phyloP scores from a whole-genome alignment of 495 filamentous ascomycete genomes.

The Hypoxylon subgilvum region DNA sequence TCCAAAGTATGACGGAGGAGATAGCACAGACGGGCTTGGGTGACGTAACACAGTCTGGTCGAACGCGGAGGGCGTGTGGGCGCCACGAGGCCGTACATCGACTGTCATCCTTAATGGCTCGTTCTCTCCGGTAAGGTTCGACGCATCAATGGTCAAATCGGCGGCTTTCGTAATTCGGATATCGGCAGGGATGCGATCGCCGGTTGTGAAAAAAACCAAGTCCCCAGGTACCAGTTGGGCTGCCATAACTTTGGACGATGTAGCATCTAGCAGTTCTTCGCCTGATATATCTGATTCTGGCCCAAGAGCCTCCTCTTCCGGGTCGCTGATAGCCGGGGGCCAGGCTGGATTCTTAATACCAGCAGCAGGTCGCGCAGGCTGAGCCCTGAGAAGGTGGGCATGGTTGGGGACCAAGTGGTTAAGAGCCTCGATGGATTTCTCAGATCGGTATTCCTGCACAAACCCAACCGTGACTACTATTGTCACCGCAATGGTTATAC shows the following conservation, averaged over 20 bases:
- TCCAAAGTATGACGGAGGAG: slow-evolving; percentile 27
- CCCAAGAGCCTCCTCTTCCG: slow-evolving; percentile 37
- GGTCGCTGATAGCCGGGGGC: slow-evolving; percentile 50
- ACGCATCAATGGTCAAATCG: slow-evolving; percentile 92
- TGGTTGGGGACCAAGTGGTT: slow-evolving; percentile 92
- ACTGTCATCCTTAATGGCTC: slow-evolving; percentile 82
- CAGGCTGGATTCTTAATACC: slow-evolving; percentile 47
- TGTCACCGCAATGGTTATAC: slow-evolving; percentile 91
- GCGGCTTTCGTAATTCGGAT: slow-evolving; percentile 89
- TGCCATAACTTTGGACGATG: slow-evolving; percentile 82
- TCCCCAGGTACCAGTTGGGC: slow-evolving; percentile 89
- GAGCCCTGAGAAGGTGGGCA: slow-evolving; percentile 83
- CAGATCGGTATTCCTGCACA: slow-evolving; percentile 95
- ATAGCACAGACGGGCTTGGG: slow-evolving; percentile 47
- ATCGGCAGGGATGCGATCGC: slow-evolving; percentile 95
- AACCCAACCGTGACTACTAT: slow-evolving; percentile 98
- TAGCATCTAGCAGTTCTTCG: slow-evolving; percentile 67
- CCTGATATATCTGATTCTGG: slow-evolving; percentile 46
- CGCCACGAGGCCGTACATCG: slow-evolving; percentile 69
- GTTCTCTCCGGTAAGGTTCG: slow-evolving; percentile 96
- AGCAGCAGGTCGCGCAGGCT: slow-evolving; percentile 37
- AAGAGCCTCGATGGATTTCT: slow-evolving; percentile 95
- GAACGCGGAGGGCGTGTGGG: slow-evolving; percentile 26
- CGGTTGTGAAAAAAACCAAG: slow-evolving; percentile 88
- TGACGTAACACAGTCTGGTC: slow-evolving; percentile 40